These are phyloP conservation scores for Alternaria triticina DNA, from an alignment of 2,329 filamentous ascomycete species.

Conservation along the genomic window DNA sequence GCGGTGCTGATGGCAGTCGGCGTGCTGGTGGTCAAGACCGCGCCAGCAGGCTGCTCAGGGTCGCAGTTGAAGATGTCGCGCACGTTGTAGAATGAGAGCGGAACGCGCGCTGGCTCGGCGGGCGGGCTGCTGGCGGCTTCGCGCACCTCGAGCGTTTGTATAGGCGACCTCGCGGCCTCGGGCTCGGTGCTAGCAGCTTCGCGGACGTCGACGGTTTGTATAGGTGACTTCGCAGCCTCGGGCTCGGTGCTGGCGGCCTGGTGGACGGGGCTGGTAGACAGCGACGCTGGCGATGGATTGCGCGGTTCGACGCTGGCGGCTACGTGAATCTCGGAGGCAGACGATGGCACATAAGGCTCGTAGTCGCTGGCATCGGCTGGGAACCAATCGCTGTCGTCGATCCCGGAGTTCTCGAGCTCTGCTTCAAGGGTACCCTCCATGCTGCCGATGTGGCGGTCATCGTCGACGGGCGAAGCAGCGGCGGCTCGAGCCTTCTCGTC, in stretches of 20 bases:
- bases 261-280: neutral
- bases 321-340: neutral
- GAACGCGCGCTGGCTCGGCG: neutral
- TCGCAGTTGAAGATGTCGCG: neutral
- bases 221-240: neutral
- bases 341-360: neutral
- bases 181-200: neutral
- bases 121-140: conserved; percentile 1
- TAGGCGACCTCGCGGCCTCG: neutral
- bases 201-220: neutral
- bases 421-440: conserved; percentile 18
- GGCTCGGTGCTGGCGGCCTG: neutral
- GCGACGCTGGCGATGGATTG: neutral
- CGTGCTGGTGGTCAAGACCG: neutral
- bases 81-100: neutral
- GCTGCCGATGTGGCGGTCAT: conserved; percentile 4
- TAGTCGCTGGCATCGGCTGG: conserved; percentile 13
- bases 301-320: neutral
- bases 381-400: conserved; percentile 11
- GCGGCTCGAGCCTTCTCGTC: conserved; percentile 13
- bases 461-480: conserved; percentile 18
- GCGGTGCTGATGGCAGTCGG: neutral
- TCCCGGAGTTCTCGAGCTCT: conserved; percentile 16
- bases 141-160: neutral
- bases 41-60: neutral